Base-by-base conservation (phyloP, 2,329 filamentous ascomycete genomes). In the Colletotrichum sidae region DNA sequence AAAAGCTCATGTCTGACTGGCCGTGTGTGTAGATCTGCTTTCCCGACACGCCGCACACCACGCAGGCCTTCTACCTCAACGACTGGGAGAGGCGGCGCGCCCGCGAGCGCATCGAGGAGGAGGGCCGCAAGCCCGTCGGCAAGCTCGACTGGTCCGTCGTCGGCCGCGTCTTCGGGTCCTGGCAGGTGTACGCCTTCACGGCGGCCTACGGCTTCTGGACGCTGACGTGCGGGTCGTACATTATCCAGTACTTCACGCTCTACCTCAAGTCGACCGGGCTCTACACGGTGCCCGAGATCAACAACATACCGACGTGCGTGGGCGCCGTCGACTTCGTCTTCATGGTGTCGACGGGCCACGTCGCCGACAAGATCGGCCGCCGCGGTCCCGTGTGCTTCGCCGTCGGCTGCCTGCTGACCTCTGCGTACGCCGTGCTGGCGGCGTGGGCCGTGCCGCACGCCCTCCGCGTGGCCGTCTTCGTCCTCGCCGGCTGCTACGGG, bases 61-160 rank as follows among this genome's bases (percentile, higher is more conserved):
- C 79, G 0, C 72, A 69, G 1, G 80, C 81, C 0, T 81, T 78
- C 60, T 83, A 78, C 52, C 71, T 83, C 25, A 80, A 72, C 73
- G 77, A 78, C 0, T 75, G 88, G 68, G 91, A 94, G 75, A 84
- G 85, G 33, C 81, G 15, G 15, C 15, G 15, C 15, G 15, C 92
- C 67, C 81, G 85, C 12, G 84, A 90, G 50, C 85, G 91, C 68
- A 94, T 95, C 72, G 85, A 91, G 69, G 85, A 88, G 57, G 80
- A 81, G 47, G 80, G 79, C 15, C 75, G 78, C 53, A 74, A 72
- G 52, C 78, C 78, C 3, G 67, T 71, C 2, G 76, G 77, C 1
- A 77, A 77, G 67, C 71, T 80, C 58, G 72, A 80, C 59, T 74
- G 73, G 70, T 69, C 70, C 38, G 75, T 81, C 17, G 66, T 81